Percentiles rank a stretch among this genome's conserved stretches.
phyloP scores from a whole-genome alignment of 345 rosid genomes.

The Syzygium aqueum region DNA sequence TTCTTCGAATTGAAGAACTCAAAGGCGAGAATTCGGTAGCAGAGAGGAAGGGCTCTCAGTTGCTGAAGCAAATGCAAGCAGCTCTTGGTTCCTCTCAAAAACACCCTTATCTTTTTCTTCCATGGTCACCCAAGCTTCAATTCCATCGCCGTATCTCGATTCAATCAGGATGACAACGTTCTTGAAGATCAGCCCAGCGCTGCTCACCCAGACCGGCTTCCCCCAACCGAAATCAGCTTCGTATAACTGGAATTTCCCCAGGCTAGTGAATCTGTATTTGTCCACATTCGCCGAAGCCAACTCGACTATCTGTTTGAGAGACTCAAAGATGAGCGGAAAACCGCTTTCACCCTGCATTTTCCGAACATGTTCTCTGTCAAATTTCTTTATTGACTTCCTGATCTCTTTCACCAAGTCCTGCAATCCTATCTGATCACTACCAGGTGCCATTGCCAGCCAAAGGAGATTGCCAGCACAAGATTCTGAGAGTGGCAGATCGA shows the following conservation, averaged over 20 bases:
- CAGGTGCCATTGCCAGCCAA: constrained; percentile 3
- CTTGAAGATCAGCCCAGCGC: neutral
- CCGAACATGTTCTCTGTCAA: neutral
- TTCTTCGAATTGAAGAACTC: neutral
- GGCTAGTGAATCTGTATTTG: constrained; percentile 5
- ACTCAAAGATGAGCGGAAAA: neutral
- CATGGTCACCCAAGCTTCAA: constrained; percentile 20
- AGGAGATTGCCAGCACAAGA: constrained; percentile 10
- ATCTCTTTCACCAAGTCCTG: constrained; percentile 1
- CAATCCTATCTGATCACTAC: neutral
- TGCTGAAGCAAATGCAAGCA: constrained; percentile 9
- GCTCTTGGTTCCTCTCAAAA: constrained; percentile 8
- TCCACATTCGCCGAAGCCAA: neutral
- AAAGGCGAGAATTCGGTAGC: neutral
- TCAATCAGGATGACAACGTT: constrained; percentile 4
- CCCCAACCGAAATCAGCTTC: constrained; percentile 26
- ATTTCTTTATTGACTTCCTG: neutral
- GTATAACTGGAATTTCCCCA: constrained; percentile 14
- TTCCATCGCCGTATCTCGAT: constrained; percentile 6
- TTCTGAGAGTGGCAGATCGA: constrained; percentile 11
- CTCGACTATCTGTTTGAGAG: neutral
- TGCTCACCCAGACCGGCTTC: constrained; percentile 12
- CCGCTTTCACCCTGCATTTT: constrained; percentile 5
- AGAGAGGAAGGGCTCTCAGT: neutral
- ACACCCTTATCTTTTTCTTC: constrained; percentile 9